Evolutionary conservation across 176 grass and related monocot species (phyloP).

Genomic region (Eremochloa ophiuroides): DNA sequence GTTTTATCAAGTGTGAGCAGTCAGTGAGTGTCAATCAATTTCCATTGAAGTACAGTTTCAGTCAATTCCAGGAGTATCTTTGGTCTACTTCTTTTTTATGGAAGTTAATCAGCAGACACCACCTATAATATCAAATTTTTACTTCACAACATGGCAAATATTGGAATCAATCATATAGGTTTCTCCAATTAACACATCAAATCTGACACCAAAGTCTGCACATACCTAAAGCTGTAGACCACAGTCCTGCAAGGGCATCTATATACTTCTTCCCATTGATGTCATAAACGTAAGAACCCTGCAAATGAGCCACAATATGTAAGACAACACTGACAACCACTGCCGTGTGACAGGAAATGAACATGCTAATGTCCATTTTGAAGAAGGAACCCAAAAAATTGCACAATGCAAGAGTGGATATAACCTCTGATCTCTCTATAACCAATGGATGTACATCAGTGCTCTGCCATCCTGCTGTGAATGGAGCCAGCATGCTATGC

Average conservation of each 20-base stretch:
- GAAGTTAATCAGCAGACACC: not conserved
- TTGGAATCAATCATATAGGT: not conserved
- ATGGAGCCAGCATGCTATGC: constrained; percentile 90
- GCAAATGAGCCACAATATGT: not conserved
- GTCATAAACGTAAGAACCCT: constrained; percentile 95
- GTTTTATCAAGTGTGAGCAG: not conserved
- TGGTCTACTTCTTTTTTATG: not conserved
- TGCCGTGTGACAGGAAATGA: not conserved
- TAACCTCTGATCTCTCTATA: constrained; percentile 93
- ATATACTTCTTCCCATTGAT: constrained; percentile 87
- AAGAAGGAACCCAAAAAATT: not conserved
- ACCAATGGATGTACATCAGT: constrained; percentile 67
- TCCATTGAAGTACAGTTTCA: not conserved
- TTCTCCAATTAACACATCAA: not conserved
- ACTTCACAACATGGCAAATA: not conserved
- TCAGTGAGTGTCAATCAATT: not conserved
- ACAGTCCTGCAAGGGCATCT: constrained; percentile 90
- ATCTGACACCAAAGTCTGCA: not conserved
- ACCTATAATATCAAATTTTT: not conserved
- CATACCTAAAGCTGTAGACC: constrained; percentile 91
- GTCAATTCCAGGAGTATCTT: not conserved
- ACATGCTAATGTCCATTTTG: not conserved
- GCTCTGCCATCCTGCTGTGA: constrained; percentile 98
- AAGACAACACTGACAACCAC: not conserved
- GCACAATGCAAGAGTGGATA: not conserved